These are phyloP conservation scores for Isoetes taiwanensis DNA, from an alignment of 75 land plant species.

Conservation along the genomic window DNA sequence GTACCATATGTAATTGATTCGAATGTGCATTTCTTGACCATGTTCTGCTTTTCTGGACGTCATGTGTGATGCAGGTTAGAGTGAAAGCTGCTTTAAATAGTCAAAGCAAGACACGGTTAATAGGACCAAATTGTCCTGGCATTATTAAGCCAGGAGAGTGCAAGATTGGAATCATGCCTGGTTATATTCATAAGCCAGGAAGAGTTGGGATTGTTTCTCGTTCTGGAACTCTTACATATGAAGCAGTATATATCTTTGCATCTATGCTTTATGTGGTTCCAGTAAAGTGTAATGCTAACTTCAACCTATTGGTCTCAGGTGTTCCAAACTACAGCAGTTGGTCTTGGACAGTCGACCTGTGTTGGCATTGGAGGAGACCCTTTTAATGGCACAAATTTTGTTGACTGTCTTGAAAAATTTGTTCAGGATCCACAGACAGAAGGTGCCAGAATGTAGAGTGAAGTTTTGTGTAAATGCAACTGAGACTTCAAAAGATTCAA, in stretches of 20 bases:
- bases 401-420: conserved; percentile 9
- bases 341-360: conserved; percentile 10
- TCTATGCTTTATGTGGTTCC: not conserved
- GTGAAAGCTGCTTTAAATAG: conserved; percentile 3
- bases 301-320: not conserved
- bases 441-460: conserved; percentile 4
- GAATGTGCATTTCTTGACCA: not conserved
- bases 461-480: too few relatives aligned
- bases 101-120: conserved; percentile 8
- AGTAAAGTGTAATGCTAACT: too few relatives aligned
- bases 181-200: conserved; percentile 10
- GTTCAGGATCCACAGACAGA: conserved; percentile 11
- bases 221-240: conserved; percentile 12
- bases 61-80: conserved; percentile 28
- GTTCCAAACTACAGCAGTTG: conserved; percentile 12
- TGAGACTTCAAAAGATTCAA: too few relatives aligned
- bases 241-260: conserved; percentile 4
- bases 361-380: conserved; percentile 13
- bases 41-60: not conserved
- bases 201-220: conserved; percentile 10
- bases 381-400: conserved; percentile 12
- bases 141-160: conserved; percentile 11
- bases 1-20: not conserved
- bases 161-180: conserved; percentile 15
- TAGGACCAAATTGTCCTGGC: conserved; percentile 13